Evolutionary conservation across 352 stramenopile species (phyloP).

Genomic region (Pythium scleroteichum): DNA sequence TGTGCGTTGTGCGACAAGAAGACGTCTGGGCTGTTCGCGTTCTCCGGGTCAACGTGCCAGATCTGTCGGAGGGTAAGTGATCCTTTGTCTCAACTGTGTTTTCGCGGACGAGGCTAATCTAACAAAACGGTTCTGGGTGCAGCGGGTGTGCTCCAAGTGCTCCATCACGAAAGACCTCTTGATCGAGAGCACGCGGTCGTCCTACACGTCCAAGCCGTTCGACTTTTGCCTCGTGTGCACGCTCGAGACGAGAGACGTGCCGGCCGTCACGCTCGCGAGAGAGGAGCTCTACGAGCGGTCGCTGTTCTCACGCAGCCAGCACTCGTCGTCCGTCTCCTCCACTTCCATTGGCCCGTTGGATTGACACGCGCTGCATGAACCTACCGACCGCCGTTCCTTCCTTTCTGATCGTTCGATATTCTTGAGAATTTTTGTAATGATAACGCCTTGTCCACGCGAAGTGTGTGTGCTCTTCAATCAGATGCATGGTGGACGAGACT

Average conservation of each 20-base stretch:
- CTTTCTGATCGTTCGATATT: no score
- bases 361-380: no score
- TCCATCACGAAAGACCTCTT: constrained; percentile 2
- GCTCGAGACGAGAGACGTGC: constrained; percentile 12
- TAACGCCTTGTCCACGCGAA: no score
- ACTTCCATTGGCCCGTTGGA: background rate
- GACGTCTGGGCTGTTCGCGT: constrained; percentile 2
- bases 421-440: no score
- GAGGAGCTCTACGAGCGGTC: constrained; percentile 9
- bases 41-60: constrained; percentile 10
- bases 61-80: constrained; percentile 13
- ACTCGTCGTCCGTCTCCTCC: constrained; percentile 3
- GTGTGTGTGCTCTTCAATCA: no score
- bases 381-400: no score
- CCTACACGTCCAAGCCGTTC: constrained; percentile 7
- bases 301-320: background rate
- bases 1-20: constrained; percentile 13
- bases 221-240: constrained; percentile 16
- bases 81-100: background rate
- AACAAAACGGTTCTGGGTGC: no score
- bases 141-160: constrained; percentile 22
- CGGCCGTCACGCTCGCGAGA: constrained; percentile 2
- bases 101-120: no score
- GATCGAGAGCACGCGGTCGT: background rate
- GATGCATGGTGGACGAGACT: no score